Base-by-base conservation (phyloP, 2,329 filamentous ascomycete genomes). In the Trichoderma atrobrunneum region DNA sequence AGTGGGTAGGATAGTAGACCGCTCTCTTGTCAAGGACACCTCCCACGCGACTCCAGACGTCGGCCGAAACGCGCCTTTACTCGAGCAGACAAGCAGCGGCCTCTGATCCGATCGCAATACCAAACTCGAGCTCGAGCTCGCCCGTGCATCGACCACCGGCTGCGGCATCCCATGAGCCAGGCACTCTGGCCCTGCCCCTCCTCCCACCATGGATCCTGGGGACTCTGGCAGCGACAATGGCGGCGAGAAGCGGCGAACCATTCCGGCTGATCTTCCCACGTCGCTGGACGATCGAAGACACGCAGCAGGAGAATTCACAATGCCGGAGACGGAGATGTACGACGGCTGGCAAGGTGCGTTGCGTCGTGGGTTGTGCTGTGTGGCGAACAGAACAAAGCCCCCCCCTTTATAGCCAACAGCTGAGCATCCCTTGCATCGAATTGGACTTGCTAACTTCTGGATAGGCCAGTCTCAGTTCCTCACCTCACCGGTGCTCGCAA, bases 391-490 rank as follows among this genome's bases (percentile, higher is more conserved):
- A 24, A 54, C 48, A 54, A 54, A 54, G 21, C 3, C 51, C 64
- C 51, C 64, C 34, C 34, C 36, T 65, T 65, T 43, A 43, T 43
- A 43, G n/a, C 62, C 48, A 34, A 14, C 28, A 12, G 5, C n/a
- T 28, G n/a, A 14, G 10, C 6, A 34, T 60, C 21, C 5, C 48
- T 54, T 21, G 48, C 48, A 54, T 54, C 21, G 54, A 28, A 39
- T 51, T 21, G 28, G 28, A 24, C 51, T 70, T 48, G 76, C 78
- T 81, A 72, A 80, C 77, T 61, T 56, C 4, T 64, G 26, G 70
- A 68, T 79, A 98, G 95, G 95, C 75, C 94, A 98, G 86, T 97
- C 95, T 59, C 95, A 98, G 83, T 97, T 97, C 82, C 87, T 98
- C 75, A 97, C 94, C 5, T 93, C 91, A 5, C 95, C 95, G 26